Base-by-base conservation (phyloP, 2,329 filamentous ascomycete genomes). In the Cytospora paraplurivora region DNA sequence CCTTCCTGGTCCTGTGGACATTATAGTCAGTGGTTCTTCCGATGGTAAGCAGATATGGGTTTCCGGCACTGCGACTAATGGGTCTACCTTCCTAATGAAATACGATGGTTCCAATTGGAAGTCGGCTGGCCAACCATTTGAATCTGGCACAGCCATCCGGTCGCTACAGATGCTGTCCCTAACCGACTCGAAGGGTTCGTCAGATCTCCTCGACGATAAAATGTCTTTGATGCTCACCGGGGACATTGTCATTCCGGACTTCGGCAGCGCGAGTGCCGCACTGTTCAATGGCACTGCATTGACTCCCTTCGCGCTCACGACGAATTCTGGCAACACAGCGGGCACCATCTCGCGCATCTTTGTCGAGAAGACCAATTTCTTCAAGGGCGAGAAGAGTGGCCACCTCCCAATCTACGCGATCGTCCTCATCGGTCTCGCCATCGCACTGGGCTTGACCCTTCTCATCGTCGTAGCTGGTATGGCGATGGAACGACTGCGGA, bases 141-240 rank as follows among this genome's bases (percentile, higher is more conserved):
- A 84, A 11, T 72, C 81, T 1, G 83, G 83, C 21, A 93, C 92
- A 1, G 79, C 82, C 21, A 88, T 99, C 68, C 88, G 86, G 59
- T 90, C 91, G 66, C 81, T 99, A 7, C 93, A 98, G 72, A 82
- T 98, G 63, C 88, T 98, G 69, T 84, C 86, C 4, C 75, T 96
- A 21, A 89, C 85, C 1, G 77, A 88, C 56, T 77, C 85, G 17
- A 95, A 98, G 73, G 85, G 79, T 41, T 76, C 81, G 15, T 87
- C 84, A 2, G 76, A 84, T 44, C 79, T 93, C 7, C 77, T 99
- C 17, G 82, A 87, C 58, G 76, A 83, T 19, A 81, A 87, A 66
- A 87, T 95, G 73, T 83, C 87, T 4, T 84, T 99, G 41, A 84
- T 99, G 76, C 80, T 98, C 56, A 92, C 92, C n/a, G 95, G 95